phyloP scores from a whole-genome alignment of 768 basidiomycete genomes.

The Mycena metata region DNA sequence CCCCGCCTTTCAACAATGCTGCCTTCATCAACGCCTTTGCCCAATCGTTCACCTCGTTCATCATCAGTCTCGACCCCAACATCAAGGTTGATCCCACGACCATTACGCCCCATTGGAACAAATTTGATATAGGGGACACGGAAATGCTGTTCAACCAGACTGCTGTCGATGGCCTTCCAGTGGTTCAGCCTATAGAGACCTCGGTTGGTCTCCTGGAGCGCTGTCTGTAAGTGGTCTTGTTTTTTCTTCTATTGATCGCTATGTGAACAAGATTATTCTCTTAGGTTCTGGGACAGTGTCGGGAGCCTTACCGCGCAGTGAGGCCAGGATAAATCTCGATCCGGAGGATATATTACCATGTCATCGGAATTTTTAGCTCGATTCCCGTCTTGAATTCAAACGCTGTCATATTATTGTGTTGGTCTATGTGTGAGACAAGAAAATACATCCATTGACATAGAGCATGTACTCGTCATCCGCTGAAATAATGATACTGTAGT shows the following conservation, averaged over 20 bases:
- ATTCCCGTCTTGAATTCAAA: slow-evolving; percentile 14
- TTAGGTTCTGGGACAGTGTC: slow-evolving; percentile 36
- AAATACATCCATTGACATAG: slow-evolving; percentile 6
- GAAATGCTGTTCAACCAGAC: slow-evolving; percentile 36
- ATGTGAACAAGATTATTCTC: not conserved
- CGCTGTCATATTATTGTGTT: slow-evolving; percentile 13
- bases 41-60: slow-evolving; percentile 34
- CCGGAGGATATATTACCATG: slow-evolving; percentile 4
- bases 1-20: slow-evolving; percentile 29
- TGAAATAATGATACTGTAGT: too few species aligned
- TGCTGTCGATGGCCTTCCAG: slow-evolving; percentile 10
- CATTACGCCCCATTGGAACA: slow-evolving; percentile 30
- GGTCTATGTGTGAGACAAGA: slow-evolving; percentile 15
- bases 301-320: slow-evolving; percentile 27
- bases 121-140: slow-evolving; percentile 13
- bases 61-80: slow-evolving; percentile 27
- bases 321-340: slow-evolving; percentile 6
- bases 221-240: slow-evolving; percentile 16
- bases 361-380: slow-evolving; percentile 5
- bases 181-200: slow-evolving; percentile 25
- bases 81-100: slow-evolving; percentile 22
- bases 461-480: too few species aligned
- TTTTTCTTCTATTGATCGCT: not conserved
- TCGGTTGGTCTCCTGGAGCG: slow-evolving; percentile 23
- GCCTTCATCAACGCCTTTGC: slow-evolving; percentile 34